Evolutionary conservation across 805 yeast species (phyloP), one percentile per base, ranked within the genome.

Genomic region (Teunomyces aglyptinius): DNA sequence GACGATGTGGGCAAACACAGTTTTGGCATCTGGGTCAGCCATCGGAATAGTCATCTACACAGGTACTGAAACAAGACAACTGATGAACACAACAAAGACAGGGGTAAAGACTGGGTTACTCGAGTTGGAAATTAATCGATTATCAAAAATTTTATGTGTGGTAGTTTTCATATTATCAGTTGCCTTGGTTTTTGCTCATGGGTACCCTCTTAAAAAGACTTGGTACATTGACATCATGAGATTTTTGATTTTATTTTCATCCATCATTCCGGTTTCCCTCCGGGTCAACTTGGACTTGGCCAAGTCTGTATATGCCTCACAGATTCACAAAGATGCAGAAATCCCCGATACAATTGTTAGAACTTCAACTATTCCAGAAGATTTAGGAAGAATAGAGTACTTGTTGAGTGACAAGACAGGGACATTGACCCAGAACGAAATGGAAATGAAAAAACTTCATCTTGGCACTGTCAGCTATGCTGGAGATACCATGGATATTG

Each of bases 1-100:
- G 59, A 89, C 99, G 0, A 66, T 95, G 62, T 94, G 99, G 99
- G 97, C 98, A 11, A 94, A 94, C 63, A 94, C 99, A 0, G 97
- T 95, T 1, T 73, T 95, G 12, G 98, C 99, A 0, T 87, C 96
- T 0, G 98, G 97, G 11, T 80, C 89, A 3, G 94, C 95, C 6
- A 73, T 91, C 41, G 99, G 96, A 1, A 83, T 92, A 56, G 81
- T 94, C 12, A 75, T 90, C 2, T 94, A 90, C 64, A 92, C 98
- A 0, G 99, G 99, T 16, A 66, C 70, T 29, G 97, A 94, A 59
- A 95, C 99, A 0, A 82, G 99, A 52, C 98, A 91, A 69, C 87
- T 95, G 19, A 80, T 91, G 85, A 95, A 95, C 66, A 92, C 98
- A 1, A 84, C 96, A 1, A 76, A 77, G 49, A 79, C 95, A 3